Base-by-base conservation (phyloP, 352 stramenopile genomes). In the Phytophthora hybrid region DNA sequence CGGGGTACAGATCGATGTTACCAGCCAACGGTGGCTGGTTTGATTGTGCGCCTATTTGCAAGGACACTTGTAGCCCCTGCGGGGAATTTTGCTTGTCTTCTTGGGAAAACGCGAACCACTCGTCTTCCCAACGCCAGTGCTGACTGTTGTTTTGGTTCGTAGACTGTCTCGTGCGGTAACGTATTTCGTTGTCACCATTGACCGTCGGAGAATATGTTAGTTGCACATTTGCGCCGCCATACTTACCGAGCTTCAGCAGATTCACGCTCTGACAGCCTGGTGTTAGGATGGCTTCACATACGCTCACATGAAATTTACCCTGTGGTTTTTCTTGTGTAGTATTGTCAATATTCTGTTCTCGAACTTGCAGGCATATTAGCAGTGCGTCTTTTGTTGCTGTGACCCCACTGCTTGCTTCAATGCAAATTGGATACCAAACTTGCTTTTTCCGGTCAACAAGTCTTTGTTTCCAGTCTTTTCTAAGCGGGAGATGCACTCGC, bases 401-500 rank as follows among this genome's bases (percentile, higher is more conserved):
- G 13, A 55, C 59, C 29, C 14, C 47, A 49, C 23, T 49, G 6
- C 26, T 46, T 10, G n/a, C n/a, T 3, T 69, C 53, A 18, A 57
- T 54, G 14, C 66, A 66, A 62, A 65, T 39, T 19, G 65, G 44
- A 64, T 41, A 71, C 56, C 63, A 66, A 23, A 63, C n/a, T 32
- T 46, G 55, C n/a, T 69, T 66, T 44, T 69, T 71, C 16, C 23
- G 32, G 53, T 37, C 56, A 31, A 68, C 54, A 26, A 69, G 59
- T 13, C 19, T 52, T 53, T 71, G 55, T 64, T 49, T 72, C 79
- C 79, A 86, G 52, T 69, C 75, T 10, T 62, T 74, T 14, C 72
- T 62, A 6, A 86, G 61, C 31, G 77, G 74, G 54, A 86, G 41
- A 60, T 86, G 77, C 11, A 72, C 66, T n/a, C 57, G 61, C 0